Evolutionary conservation across 2,329 filamentous ascomycete species (phyloP).

Genomic region (Microsporum audouinii): DNA sequence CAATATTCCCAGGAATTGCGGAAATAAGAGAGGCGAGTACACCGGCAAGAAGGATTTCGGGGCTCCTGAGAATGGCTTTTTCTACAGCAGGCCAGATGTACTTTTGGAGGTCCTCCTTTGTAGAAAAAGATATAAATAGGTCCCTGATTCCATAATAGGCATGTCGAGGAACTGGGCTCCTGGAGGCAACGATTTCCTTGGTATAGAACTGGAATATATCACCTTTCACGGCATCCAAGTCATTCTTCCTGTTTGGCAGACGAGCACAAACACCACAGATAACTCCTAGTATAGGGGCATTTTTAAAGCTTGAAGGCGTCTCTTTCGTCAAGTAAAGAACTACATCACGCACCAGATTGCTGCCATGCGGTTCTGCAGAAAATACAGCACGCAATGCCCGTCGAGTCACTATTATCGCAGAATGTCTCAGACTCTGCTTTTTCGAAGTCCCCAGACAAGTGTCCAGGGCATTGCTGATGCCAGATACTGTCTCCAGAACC

Average conservation of each 20-base stretch:
- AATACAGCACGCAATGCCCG: conserved; percentile 69
- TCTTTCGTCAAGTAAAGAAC: conserved; percentile 61
- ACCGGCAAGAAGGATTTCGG: conserved; percentile 75
- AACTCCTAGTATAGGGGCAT: conserved; percentile 69
- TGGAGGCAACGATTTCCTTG: conserved; percentile 73
- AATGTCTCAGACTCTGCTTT: conserved; percentile 55
- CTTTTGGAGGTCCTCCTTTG: conserved; percentile 59
- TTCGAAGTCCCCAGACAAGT: conserved; percentile 58
- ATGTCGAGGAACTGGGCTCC: conserved; percentile 57
- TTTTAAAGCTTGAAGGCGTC: conserved; percentile 50
- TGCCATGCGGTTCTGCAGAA: conserved; percentile 45
- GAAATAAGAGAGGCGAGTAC: conserved; percentile 62
- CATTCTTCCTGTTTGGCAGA: conserved; percentile 49
- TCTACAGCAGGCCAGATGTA: conserved; percentile 73
- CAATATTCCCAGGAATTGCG: conserved; percentile 57
- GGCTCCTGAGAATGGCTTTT: conserved; percentile 76
- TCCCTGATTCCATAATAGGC: conserved; percentile 62
- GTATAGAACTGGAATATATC: conserved; percentile 72
- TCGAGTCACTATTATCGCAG: conserved; percentile 65
- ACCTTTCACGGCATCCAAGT: conserved; percentile 55
- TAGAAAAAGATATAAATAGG: conserved; percentile 69
- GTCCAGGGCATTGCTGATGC: conserved; percentile 64
- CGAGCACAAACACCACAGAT: conserved; percentile 78
- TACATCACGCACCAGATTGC: conserved; percentile 51
- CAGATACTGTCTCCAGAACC: conserved; percentile 50